These are phyloP conservation scores for Solanum habrochaites DNA, from an alignment of 257 asterid genomes.

Conservation along the genomic window DNA sequence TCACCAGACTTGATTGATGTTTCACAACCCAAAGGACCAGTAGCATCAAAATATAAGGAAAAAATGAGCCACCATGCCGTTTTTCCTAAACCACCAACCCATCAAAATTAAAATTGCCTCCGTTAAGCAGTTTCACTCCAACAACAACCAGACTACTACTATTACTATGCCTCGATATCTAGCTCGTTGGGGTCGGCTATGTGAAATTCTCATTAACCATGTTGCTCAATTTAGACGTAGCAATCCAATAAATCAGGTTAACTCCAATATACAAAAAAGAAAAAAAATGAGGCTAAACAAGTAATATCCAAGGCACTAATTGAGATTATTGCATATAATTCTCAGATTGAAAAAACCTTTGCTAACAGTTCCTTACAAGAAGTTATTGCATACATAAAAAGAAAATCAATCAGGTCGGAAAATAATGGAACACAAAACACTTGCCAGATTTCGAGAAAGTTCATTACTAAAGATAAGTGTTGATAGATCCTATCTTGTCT, in stretches of 20 bases:
- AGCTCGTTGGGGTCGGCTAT: not conserved
- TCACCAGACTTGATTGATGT: not conserved
- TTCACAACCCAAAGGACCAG: not conserved
- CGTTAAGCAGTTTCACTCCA: not conserved
- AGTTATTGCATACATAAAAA: not conserved
- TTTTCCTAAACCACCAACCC: not conserved
- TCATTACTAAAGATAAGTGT: not conserved
- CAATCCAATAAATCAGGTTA: not conserved
- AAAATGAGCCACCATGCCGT: not conserved
- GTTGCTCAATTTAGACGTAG: not conserved
- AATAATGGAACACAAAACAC: not conserved
- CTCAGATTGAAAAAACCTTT: not conserved
- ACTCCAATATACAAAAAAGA: not conserved
- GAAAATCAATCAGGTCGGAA: not conserved
- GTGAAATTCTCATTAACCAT: not conserved
- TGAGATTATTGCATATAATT: not conserved
- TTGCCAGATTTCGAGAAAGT: not conserved
- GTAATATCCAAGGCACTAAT: not conserved
- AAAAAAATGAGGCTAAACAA: not conserved
- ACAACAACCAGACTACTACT: not conserved
- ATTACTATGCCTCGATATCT: not conserved
- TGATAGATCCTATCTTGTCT: not conserved
- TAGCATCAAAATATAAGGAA: not conserved
- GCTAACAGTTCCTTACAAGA: not conserved
- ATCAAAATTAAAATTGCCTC: not conserved